phyloP scores from a whole-genome alignment of 768 basidiomycete species.

The Suillus discolor region DNA sequence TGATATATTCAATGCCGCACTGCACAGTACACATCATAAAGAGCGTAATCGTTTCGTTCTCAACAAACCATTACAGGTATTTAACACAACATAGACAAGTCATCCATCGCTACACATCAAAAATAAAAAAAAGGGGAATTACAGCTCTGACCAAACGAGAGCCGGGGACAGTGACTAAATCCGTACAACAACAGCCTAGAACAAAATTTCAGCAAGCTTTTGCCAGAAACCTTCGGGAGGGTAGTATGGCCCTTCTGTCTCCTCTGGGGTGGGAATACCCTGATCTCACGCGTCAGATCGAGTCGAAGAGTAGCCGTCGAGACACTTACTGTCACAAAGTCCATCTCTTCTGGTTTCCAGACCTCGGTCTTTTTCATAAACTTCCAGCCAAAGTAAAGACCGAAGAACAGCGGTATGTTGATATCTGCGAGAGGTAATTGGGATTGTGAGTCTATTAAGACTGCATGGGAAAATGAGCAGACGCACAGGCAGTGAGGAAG shows the following conservation, averaged over 20 bases:
- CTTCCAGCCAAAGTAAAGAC: slow-evolving; percentile 29
- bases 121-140: neutral
- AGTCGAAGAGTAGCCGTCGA: neutral
- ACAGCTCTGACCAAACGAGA: neutral
- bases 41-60: neutral
- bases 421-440: slow-evolving; percentile 29
- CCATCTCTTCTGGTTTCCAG: slow-evolving; percentile 68
- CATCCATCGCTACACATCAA: neutral
- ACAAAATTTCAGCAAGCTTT: slow-evolving; percentile 12
- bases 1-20: neutral
- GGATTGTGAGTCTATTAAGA: neutral
- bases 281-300: neutral
- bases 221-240: slow-evolving; percentile 13
- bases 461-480: neutral
- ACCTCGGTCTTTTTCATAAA: slow-evolving; percentile 20
- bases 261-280: slow-evolving; percentile 16
- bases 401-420: slow-evolving; percentile 25
- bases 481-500: slow-evolving; percentile 53
- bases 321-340: slow-evolving; percentile 60
- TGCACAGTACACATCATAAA: neutral
- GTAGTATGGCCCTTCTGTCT: slow-evolving; percentile 15
- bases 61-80: neutral
- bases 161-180: neutral
- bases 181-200: slow-evolving; percentile 9
- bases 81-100: neutral